These are phyloP conservation scores for Fusarium sp. DNA, from an alignment of 2,329 filamentous ascomycete species.

Conservation along the genomic window DNA sequence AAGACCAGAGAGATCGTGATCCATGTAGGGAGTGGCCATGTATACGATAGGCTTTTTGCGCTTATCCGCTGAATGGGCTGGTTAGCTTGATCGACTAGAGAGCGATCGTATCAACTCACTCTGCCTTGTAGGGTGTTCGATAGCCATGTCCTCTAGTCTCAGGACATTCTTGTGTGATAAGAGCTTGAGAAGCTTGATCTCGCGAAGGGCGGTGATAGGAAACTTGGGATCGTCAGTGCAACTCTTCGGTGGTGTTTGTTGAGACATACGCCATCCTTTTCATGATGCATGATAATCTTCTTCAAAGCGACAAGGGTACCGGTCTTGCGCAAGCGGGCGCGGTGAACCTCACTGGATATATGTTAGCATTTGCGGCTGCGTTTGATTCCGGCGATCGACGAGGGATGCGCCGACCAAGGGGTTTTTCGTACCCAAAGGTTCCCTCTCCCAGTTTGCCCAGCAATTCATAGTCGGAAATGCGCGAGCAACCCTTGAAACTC, in stretches of 20 bases:
- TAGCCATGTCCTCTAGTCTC: conserved; percentile 93
- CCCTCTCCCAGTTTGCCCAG: conserved; percentile 90
- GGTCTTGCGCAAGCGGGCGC: conserved; percentile 81
- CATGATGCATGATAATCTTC: conserved; percentile 99
- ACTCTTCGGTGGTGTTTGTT: conserved; percentile 5
- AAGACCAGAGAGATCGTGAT: conserved; percentile 96
- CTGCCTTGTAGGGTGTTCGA: conserved; percentile 78
- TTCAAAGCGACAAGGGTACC: conserved; percentile 88
- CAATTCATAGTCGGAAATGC: conserved; percentile 83
- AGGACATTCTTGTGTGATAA: conserved; percentile 92
- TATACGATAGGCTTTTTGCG: conserved; percentile 90
- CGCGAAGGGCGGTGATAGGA: conserved; percentile 96
- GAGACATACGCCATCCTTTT: conserved; percentile 87
- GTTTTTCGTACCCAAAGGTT: conserved; percentile 87
- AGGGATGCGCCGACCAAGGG: conserved; percentile 22
- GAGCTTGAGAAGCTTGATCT: conserved; percentile 97
- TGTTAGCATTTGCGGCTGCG: conserved; percentile 18
- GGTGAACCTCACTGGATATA: conserved; percentile 82
- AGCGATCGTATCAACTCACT: conserved; percentile 58
- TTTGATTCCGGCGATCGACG: conserved; percentile 12
- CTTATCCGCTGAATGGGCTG: conserved; percentile 72
- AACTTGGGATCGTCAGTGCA: conserved; percentile 67
- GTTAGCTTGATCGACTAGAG: conserved; percentile 19
- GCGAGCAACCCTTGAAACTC: conserved; percentile 87
- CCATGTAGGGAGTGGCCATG: conserved; percentile 99